Evolutionary conservation across 306 rosid genomes (phyloP), one percentile per base, ranked within the genome.

Genomic region (Vigna radiata): DNA sequence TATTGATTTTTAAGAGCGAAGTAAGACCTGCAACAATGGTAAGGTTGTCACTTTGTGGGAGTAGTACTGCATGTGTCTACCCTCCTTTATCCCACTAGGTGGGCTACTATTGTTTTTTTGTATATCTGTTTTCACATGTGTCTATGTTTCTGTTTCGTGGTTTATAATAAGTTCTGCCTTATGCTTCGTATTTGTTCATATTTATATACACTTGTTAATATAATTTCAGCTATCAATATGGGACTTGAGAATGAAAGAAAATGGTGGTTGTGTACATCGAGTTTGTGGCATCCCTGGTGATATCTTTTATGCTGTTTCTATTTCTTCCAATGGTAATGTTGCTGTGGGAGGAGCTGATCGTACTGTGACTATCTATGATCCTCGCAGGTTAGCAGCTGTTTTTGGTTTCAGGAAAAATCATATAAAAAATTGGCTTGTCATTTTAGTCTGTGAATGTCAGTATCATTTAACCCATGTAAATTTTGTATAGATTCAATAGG

Each of bases 201-300:
- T 17, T 76, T 21, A 21, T 29, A 73, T 62, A 54, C 79, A 59
- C 71, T 54, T 68, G 69, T 44, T 82, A 56, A 83, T 47, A 36
- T 68, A 55, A 61, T 54, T 88, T 83, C 85, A 94, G 98, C 86
- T 94, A 69, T 72, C 83, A 18, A 69, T 89, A 31, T 94, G 98
- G 98, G 98, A 94, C 86, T 81, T 94, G 86, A 87, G 98, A 85
- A 83, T 89, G 93, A 94, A 90, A 59, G 97, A 87, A 85, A 91
- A 90, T 52, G 97, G 98, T 15, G 97, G 98, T 67, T 91, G 97
- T 82, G 12, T 91, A n/a, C 92, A 79, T 44, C 88, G 97, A 73
- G 84, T 91, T 73, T 87, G 88, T 81, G 94, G 97, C 39, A 77
- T 85, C 33, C 88, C 91, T 79, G 97, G 98, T 23, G 91, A 94